Conservation (phyloP, 2,329 filamentous ascomycete species). For the Fusarium graminum region DNA sequence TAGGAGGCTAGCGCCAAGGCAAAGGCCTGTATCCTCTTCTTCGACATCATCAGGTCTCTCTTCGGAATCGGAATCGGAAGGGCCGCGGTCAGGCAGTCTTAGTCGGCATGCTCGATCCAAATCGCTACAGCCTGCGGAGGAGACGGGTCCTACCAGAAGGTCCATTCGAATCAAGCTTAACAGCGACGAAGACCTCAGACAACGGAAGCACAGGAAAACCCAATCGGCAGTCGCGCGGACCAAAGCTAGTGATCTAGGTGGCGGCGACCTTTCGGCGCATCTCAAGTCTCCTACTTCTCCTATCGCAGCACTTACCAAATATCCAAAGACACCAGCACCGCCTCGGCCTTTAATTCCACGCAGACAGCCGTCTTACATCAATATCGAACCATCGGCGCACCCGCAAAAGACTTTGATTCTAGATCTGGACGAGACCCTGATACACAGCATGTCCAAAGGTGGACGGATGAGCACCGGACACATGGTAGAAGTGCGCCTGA, state of each 20-base stretch:
- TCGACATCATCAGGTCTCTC: conserved; percentile 73
- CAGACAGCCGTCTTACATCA: conserved; percentile 88
- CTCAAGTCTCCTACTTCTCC: conserved; percentile 95
- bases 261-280: conserved; percentile 75
- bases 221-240: conserved; percentile 62
- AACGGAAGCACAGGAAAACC: conserved; percentile 77
- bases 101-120: conserved; percentile 72
- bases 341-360: conserved; percentile 90
- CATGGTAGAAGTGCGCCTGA: conserved; percentile 97
- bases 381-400: conserved; percentile 66
- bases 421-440: conserved; percentile 96
- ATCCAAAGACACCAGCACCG: conserved; percentile 89
- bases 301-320: conserved; percentile 81
- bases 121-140: conserved; percentile 70
- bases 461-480: conserved; percentile 96
- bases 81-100: conserved; percentile 49
- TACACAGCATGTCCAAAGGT: conserved; percentile 97
- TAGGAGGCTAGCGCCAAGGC: conserved; percentile 47
- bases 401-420: conserved; percentile 94
- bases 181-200: conserved; percentile 79
- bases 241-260: conserved; percentile 56
- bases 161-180: conserved; percentile 93
- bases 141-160: conserved; percentile 74
- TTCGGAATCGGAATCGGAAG: conserved; percentile 78
- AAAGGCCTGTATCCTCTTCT: conserved; percentile 51